Conservation (phyloP, 257 asterid genomes). For the Parsonsia alboflavescens region DNA sequence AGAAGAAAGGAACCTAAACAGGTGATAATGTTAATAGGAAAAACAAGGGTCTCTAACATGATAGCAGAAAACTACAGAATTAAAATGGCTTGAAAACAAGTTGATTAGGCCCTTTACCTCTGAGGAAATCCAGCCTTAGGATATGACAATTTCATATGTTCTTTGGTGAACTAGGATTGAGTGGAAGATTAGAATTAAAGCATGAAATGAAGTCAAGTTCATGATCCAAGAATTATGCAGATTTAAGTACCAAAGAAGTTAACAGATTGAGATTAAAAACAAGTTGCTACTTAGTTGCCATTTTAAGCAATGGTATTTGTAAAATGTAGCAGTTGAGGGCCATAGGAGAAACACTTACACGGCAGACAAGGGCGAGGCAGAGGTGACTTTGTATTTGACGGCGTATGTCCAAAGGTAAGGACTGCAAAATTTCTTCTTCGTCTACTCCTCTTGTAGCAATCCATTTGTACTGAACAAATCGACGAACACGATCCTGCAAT, state of each 20-base stretch:
- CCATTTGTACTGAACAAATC: slow-evolving; percentile 82
- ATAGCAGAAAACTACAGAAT: too few relatives aligned
- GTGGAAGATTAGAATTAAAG: background rate
- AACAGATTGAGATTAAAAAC: background rate
- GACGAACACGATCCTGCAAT: slow-evolving; percentile 71
- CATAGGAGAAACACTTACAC: slow-evolving; percentile 44
- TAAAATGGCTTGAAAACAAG: too few relatives aligned
- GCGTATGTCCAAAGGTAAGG: slow-evolving; percentile 67
- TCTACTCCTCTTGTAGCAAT: slow-evolving; percentile 81
- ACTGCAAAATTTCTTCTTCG: slow-evolving; percentile 63
- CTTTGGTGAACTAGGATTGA: too few relatives aligned
- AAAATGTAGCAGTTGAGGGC: background rate
- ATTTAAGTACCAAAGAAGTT: background rate
- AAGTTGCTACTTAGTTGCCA: background rate
- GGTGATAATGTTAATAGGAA: background rate
- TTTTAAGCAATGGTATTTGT: background rate
- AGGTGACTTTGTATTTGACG: slow-evolving; percentile 86
- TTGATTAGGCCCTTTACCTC: too few relatives aligned
- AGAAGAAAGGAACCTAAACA: slow-evolving; percentile 77
- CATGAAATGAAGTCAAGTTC: background rate
- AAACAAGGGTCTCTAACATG: background rate
- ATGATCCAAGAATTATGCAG: background rate
- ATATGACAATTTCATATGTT: too few relatives aligned
- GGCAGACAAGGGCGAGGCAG: slow-evolving; percentile 77
- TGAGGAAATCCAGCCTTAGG: too few relatives aligned